phyloP scores from a whole-genome alignment of 768 basidiomycete genomes.

The Boletus speciosus region DNA sequence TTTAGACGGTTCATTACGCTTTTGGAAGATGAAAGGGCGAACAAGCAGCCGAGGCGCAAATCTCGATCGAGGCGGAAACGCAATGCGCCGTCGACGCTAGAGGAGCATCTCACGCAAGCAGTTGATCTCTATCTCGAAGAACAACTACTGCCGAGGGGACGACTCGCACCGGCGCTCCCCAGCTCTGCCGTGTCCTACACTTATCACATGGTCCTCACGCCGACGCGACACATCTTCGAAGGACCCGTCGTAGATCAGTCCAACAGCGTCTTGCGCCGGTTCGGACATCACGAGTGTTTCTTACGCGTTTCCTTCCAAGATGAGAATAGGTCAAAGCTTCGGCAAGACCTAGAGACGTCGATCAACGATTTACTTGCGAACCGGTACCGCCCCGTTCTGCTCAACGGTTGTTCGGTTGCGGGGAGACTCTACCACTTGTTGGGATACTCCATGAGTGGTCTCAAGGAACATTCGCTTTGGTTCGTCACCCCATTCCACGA shows the following conservation, averaged over 20 bases:
- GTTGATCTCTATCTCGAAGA: constrained; percentile 20
- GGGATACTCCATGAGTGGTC: constrained; percentile 52
- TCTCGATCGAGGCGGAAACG: neutral
- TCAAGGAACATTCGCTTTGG: constrained; percentile 47
- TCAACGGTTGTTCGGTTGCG: constrained; percentile 36
- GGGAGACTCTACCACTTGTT: constrained; percentile 46
- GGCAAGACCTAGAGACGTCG: constrained; percentile 30
- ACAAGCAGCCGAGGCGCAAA: neutral
- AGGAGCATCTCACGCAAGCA: constrained; percentile 16
- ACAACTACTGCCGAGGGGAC: constrained; percentile 22
- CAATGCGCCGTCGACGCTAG: constrained; percentile 5
- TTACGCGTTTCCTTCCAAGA: constrained; percentile 49
- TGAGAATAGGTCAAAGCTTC: constrained; percentile 39
- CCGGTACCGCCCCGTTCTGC: constrained; percentile 36
- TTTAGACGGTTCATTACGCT: constrained; percentile 19
- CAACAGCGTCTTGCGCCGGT: constrained; percentile 38
- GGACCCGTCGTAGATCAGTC: constrained; percentile 38
- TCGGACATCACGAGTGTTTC: constrained; percentile 39
- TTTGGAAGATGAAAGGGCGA: constrained; percentile 14
- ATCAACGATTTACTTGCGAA: constrained; percentile 31
- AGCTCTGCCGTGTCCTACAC: constrained; percentile 28
- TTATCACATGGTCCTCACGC: constrained; percentile 40
- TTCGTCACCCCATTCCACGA: constrained; percentile 44
- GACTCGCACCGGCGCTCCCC: constrained; percentile 20
- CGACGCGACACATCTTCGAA: constrained; percentile 37